Conservation (phyloP, 2,329 filamentous ascomycete genomes). For the Ascochyta rabiei region DNA sequence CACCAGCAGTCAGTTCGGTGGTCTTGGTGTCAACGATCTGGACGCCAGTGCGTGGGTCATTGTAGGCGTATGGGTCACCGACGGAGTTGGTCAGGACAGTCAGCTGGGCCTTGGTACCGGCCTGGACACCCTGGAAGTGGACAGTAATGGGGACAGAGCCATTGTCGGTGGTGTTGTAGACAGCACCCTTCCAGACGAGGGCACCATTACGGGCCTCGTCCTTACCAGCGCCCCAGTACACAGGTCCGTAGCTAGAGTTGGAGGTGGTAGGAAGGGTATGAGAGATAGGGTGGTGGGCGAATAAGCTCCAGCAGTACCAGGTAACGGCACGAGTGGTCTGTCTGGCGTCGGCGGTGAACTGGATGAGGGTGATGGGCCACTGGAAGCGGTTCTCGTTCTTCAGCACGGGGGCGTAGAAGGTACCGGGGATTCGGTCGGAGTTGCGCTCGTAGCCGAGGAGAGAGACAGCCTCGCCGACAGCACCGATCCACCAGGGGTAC, state of each 20-base stretch:
- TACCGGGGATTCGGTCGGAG: slow-evolving; percentile 62
- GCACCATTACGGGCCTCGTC: slow-evolving; percentile 38
- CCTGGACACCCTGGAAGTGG: slow-evolving; percentile 36
- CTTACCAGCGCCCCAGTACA: slow-evolving; percentile 55
- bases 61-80: slow-evolving; percentile 46
- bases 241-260: slow-evolving; percentile 48
- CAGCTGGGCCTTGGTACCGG: slow-evolving; percentile 40
- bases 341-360: slow-evolving; percentile 49
- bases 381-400: slow-evolving; percentile 46
- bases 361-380: slow-evolving; percentile 49
- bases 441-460: slow-evolving; percentile 71
- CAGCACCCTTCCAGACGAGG: slow-evolving; percentile 54
- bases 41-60: slow-evolving; percentile 56
- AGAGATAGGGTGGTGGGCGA: slow-evolving; percentile 51
- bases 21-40: slow-evolving; percentile 44
- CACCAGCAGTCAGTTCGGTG: slow-evolving; percentile 35
- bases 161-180: slow-evolving; percentile 55
- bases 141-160: slow-evolving; percentile 30
- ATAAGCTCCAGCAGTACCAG: slow-evolving; percentile 49
- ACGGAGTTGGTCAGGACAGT: slow-evolving; percentile 54
- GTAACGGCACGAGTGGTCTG: slow-evolving; percentile 37
- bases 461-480: slow-evolving; percentile 69
- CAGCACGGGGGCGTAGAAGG: slow-evolving; percentile 44
- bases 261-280: slow-evolving; percentile 51
- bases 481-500: slow-evolving; percentile 57